Percentiles rank a stretch among this genome's conserved stretches.
Conservation (phyloP, 2,329 filamentous ascomycete genomes). For the Pseudogymnoascus sp. region DNA sequence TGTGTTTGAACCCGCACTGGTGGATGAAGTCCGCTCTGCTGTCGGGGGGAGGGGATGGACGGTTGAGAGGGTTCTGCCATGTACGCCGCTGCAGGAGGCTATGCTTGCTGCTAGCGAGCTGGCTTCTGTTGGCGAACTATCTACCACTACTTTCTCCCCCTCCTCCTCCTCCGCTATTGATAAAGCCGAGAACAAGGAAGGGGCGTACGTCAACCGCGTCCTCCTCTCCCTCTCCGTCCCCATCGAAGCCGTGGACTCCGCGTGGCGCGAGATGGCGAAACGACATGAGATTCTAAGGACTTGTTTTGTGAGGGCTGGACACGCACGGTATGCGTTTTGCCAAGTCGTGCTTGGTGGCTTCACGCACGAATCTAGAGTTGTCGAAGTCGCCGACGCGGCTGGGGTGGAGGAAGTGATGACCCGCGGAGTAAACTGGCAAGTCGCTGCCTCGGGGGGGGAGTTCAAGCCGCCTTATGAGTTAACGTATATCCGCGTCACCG, state of each 20-base stretch:
- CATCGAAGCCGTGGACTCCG: too few species aligned
- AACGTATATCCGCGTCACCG: not conserved
- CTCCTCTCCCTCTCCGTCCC: too few species aligned
- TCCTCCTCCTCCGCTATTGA: too few species aligned
- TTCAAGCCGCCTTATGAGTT: conserved; percentile 20
- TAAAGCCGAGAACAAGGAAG: too few species aligned
- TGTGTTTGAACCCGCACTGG: not conserved
- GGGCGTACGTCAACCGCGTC: conserved; percentile 65
- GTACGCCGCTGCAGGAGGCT: conserved; percentile 78
- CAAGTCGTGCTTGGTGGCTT: conserved; percentile 58
- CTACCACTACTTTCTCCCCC: too few species aligned
- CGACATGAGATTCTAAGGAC: conserved; percentile 74
- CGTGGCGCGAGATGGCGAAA: conserved; percentile 53
- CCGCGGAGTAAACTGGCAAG: not conserved
- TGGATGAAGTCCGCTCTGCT: not conserved
- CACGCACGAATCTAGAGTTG: not conserved
- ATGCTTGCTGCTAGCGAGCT: conserved; percentile 59
- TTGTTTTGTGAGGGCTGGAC: conserved; percentile 59
- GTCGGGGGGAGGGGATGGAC: conserved; percentile 20
- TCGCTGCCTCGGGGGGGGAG: too few species aligned
- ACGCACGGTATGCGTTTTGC: conserved; percentile 52
- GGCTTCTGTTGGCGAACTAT: too few species aligned
- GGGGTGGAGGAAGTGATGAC: not conserved
- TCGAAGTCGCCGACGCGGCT: not conserved
- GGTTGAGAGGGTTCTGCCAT: conserved; percentile 59